Base-by-base conservation (phyloP, 2,329 filamentous ascomycete species). In the Alternaria tenuissima region DNA sequence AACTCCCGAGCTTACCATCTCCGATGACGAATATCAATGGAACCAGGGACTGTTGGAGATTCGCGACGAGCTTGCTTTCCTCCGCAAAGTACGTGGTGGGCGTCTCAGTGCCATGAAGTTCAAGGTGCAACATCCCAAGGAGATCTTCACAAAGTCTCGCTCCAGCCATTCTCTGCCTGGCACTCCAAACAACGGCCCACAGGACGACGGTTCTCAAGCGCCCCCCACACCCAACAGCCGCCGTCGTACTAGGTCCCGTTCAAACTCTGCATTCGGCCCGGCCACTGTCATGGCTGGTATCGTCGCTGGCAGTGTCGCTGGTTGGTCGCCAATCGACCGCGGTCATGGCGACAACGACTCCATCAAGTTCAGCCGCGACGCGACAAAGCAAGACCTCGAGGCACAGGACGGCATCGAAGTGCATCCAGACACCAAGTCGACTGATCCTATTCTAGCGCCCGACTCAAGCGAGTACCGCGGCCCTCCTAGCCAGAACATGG, bases 211-310 rank as follows among this genome's bases (percentile, higher is more conserved):
- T 12, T 80, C 79, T 16, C 78, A 77, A 82, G 76, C 82, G 75
- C 69, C 85, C 69, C 64, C 82, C 71, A 76, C 84, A 66, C 72
- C 85, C 74, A 70, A 90, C 82, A 89, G 68, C 85, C 87, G 71
- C 84, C 76, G 76, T 39, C 78, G 90, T 51, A 86, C 83, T 56
- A 86, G 90, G 52, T 91, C 90, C 52, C 84, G 89, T 66, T 91
- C 89, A 43, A 90, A 87, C 73, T 93, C 90, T 28, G 90, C 90
- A 2, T 83, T 94, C 11, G 91, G 89, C 11, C 89, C 91, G 2
- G 89, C 90, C 2, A 88, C 89, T 7, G 91, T 93, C 62, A 93
- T 93, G 91, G 90, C 91, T n/a, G 91, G 91, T 62, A 89, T 94
- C 59, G 87, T 94, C 51, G 91, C 91, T 8, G 91, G 90, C 43